Conservation (phyloP, 176 grass and related monocot species). For the Cenchrus americanus region DNA sequence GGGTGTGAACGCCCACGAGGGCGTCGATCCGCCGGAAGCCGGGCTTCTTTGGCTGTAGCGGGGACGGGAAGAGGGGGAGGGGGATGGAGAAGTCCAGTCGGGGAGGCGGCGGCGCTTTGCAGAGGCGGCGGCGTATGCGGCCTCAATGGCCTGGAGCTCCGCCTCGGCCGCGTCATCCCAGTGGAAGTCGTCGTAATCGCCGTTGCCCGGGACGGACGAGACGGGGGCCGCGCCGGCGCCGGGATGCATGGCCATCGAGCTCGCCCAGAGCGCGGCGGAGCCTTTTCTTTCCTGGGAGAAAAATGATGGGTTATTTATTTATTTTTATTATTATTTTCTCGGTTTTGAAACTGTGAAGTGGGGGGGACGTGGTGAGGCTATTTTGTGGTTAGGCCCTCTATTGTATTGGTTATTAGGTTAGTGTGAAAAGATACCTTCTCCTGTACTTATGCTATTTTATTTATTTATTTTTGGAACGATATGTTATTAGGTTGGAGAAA, state of each 20-base stretch:
- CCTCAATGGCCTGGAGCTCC: constrained; percentile 83
- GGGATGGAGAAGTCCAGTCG: constrained; percentile 44
- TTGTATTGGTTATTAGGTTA: too few relatives aligned
- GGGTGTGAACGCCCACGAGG: constrained; percentile 37
- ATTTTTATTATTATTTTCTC: neutral
- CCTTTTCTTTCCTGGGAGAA: neutral
- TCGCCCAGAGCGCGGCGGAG: neutral
- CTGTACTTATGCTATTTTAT: too few relatives aligned
- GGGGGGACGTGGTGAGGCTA: neutral
- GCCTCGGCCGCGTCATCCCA: constrained; percentile 79
- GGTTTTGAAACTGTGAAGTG: constrained; percentile 12
- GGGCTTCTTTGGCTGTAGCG: constrained; percentile 4
- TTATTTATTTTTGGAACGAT: too few relatives aligned
- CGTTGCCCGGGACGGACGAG: neutral
- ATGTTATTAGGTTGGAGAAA: too few relatives aligned
- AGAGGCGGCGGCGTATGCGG: constrained; percentile 47
- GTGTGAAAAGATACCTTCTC: too few relatives aligned
- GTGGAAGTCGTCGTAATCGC: constrained; percentile 56
- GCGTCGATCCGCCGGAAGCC: neutral
- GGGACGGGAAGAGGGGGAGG: neutral
- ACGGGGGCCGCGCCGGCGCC: neutral
- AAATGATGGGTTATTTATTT: neutral
- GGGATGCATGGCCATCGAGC: constrained; percentile 28
- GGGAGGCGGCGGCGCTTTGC: constrained; percentile 67
- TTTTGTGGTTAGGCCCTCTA: too few relatives aligned